Base-by-base conservation (phyloP, 129 eudicot species). In the Tagetes erecta region DNA sequence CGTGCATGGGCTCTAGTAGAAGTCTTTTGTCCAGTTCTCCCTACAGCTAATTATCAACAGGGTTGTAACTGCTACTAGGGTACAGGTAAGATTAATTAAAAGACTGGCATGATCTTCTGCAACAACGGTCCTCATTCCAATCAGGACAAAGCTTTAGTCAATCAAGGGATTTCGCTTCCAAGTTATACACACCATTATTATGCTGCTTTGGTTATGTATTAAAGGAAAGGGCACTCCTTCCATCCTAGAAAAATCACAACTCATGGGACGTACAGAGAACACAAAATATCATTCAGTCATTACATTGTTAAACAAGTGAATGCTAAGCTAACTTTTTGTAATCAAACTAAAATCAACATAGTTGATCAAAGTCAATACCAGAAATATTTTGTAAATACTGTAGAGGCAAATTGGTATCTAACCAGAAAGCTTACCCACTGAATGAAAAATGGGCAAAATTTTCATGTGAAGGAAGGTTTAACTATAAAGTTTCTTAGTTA, bases 271-370 rank as follows among this genome's bases (percentile, higher is more conserved):
- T 70, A 70, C 36, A 35, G 6, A 50, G 37, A 51, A n/a, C 63
- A 55, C 13, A 35, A 51, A 36, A 53, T 39, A 36, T 35, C 64
- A 36, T 51, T 50, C 36, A 34, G 52, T 51, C 75, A 70, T 37
- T 30, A n/a, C 49, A 45, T 2, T 36, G 35, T 62, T 36, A 27
- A 74, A 45, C 40, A 14, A 37, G 53, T 47, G 37, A 44, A 60
- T 74, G 51, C 37, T 74, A 49, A 70, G 49, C 64, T 37, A 64
- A 46, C 70, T 45, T 70, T 46, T 47, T 11, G 62, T 74, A 59
- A 33, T 47, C 70, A 74, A 62, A 46, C 3, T 45, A 63, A 72
- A 57, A 31, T 72, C 38, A 72, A 44, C 1, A 8, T 73, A 41
- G 44, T 57, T 31, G 57, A 72, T 40, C 52, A 73, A 73, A 44